Conservation (phyloP, 176 grass and related monocot genomes). For the Oryza officinalis region DNA sequence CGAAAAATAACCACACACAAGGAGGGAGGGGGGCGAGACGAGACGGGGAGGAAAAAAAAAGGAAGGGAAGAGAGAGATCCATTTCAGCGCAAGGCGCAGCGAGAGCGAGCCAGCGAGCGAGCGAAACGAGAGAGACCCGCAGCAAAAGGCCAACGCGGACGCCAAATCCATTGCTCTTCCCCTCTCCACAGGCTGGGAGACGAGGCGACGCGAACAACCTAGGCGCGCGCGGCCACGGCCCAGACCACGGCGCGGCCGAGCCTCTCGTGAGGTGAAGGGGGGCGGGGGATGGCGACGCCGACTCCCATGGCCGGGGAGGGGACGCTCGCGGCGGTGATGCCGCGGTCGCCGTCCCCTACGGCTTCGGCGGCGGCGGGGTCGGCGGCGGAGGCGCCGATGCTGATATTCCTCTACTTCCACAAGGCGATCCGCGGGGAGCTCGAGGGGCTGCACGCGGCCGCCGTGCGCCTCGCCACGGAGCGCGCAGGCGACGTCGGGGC, state of each 20-base stretch:
- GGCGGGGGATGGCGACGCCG: slow-evolving; percentile 54
- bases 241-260: slow-evolving; percentile 24
- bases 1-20: slow-evolving; percentile 42
- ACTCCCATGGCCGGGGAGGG: slow-evolving; percentile 63
- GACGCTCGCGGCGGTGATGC: slow-evolving; percentile 52
- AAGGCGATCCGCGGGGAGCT: slow-evolving; percentile 91
- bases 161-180: slow-evolving; percentile 53
- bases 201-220: slow-evolving; percentile 56
- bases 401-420: slow-evolving; percentile 97
- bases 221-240: slow-evolving; percentile 31
- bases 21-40: not conserved
- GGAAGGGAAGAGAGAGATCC: not conserved
- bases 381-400: slow-evolving; percentile 62
- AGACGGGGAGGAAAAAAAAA: not conserved
- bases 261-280: not conserved
- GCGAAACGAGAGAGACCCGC: slow-evolving; percentile 39
- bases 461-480: slow-evolving; percentile 78
- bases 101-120: not conserved
- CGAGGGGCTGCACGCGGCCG: slow-evolving; percentile 68
- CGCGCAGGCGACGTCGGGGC: slow-evolving; percentile 58
- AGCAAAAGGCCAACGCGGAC: slow-evolving; percentile 44
- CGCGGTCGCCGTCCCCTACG: slow-evolving; percentile 46
- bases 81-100: not conserved
- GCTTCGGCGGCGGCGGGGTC: slow-evolving; percentile 44
- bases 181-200: slow-evolving; percentile 52